Conservation (phyloP, 805 yeast genomes). For the Metschnikowia shivogae region DNA sequence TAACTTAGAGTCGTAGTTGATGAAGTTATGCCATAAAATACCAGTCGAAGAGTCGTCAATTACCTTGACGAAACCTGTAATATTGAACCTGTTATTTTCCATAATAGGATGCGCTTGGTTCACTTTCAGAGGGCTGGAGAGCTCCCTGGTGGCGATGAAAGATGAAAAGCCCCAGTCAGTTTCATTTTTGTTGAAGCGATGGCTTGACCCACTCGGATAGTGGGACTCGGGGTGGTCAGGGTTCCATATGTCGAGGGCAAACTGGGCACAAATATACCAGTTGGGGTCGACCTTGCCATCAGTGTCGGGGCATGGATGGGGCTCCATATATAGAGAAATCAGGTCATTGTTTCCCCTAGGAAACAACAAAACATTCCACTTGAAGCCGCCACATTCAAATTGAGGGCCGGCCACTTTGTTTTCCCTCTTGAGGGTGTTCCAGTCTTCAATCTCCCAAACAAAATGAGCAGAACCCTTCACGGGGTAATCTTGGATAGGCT, state of each 20-base stretch:
- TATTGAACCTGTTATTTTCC: constrained; percentile 55
- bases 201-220: constrained; percentile 62
- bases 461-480: constrained; percentile 28
- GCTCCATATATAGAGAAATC: constrained; percentile 77
- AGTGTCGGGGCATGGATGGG: constrained; percentile 44
- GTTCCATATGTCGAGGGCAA: constrained; percentile 79
- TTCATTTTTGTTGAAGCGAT: constrained; percentile 70
- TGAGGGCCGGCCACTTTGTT: constrained; percentile 45
- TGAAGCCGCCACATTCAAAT: constrained; percentile 56
- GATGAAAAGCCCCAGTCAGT: constrained; percentile 96
- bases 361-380: constrained; percentile 70
- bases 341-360: constrained; percentile 65
- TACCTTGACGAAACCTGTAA: constrained; percentile 73
- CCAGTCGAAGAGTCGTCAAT: constrained; percentile 87
- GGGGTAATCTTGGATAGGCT: constrained; percentile 39
- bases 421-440: constrained; percentile 37
- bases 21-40: constrained; percentile 86
- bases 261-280: constrained; percentile 92
- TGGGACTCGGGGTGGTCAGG: constrained; percentile 65
- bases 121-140: constrained; percentile 25
- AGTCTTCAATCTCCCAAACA: constrained; percentile 51
- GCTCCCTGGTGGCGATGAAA: constrained; percentile 46
- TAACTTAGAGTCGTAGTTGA: constrained; percentile 80
- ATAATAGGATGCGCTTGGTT: constrained; percentile 36
- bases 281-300: constrained; percentile 30